Evolutionary conservation across 805 yeast genomes (phyloP), one percentile per base, ranked within the genome.

Genomic region (Barnettozyma siamensis): DNA sequence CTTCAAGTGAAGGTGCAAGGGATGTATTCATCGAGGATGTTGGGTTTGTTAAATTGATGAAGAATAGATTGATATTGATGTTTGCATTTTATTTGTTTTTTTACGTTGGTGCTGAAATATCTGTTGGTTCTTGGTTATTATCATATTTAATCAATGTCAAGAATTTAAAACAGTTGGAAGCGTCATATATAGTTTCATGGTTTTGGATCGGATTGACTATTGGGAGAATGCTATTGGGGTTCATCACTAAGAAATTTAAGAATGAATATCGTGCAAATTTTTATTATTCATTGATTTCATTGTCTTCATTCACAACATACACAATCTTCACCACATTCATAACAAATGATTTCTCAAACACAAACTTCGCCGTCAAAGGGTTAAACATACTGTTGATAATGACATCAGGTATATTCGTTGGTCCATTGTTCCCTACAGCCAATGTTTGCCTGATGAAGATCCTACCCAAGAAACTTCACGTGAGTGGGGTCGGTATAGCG

Each of bases 341-440:
- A 13, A 13, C 35, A 2, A 13, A 73, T 77, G 78, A 63, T 59
- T 4, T 51, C 70, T 12, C 66, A 69, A 1, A 47, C 7, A 15
- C 35, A 4, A 37, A n/a, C 7, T 27, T 31, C 9, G 33, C 33
- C 26, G 20, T 42, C 7, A 35, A 31, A 5, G 7, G 29, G 35
- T 10, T 34, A 1, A 55, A 52, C 19, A 31, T 46, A 1, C 16
- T 37, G 3, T 2, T 52, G 6, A 46, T 51, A 43, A 40, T 80
- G 5, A 40, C 72, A 1, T 66, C 74, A 21, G 91, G 89, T 2
- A 55, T 78, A 3, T 73, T 72, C 49, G 71, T 79, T 30, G 91
- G 89, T 0, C 89, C 89, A 2, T 63, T 77, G 28, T 83, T 80
- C 59, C 88, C 94, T 1, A 79, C 89, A 7, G 75, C 84, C 0